These are phyloP conservation scores for Singerocomus inundabilis DNA, from an alignment of 1,284 basidiomycete genomes.

Conservation along the genomic window DNA sequence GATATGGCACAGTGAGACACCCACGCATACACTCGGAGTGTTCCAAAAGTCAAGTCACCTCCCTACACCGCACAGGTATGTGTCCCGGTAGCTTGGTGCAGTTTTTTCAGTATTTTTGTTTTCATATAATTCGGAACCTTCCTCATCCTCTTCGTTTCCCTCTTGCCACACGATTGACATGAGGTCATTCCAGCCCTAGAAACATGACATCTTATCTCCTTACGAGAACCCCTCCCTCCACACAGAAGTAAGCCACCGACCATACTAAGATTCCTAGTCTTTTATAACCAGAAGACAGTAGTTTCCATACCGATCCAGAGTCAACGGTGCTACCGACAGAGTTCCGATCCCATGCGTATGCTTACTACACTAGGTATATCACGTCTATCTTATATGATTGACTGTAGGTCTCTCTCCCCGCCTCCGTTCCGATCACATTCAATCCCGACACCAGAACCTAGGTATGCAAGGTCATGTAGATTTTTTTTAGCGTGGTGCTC, in stretches of 20 bases:
- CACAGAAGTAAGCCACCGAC: slow-evolving; percentile 37
- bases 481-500: slow-evolving; percentile 5
- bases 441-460: slow-evolving; percentile 56
- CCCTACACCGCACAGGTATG: slow-evolving; percentile 29
- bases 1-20: slow-evolving; percentile 9
- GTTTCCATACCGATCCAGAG: slow-evolving; percentile 12
- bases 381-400: slow-evolving; percentile 3
- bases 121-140: slow-evolving; percentile 1
- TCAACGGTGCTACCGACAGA: slow-evolving; percentile 22
- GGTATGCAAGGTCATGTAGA: slow-evolving; percentile 26
- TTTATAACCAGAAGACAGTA: slow-evolving; percentile 2
- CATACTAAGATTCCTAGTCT: background rate
- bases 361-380: background rate
- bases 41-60: slow-evolving; percentile 23
- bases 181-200: slow-evolving; percentile 41
- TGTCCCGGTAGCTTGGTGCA: background rate
- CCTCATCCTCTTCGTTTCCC: slow-evolving; percentile 1
- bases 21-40: background rate
- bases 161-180: slow-evolving; percentile 9
- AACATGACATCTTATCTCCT: slow-evolving; percentile 47
- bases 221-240: slow-evolving; percentile 43
- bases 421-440: slow-evolving; percentile 33
- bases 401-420: slow-evolving; percentile 18
- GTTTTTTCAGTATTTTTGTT: background rate
- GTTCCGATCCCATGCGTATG: slow-evolving; percentile 21